Conservation (phyloP, 441 rosid species). For the Gossypium davidsonii region DNA sequence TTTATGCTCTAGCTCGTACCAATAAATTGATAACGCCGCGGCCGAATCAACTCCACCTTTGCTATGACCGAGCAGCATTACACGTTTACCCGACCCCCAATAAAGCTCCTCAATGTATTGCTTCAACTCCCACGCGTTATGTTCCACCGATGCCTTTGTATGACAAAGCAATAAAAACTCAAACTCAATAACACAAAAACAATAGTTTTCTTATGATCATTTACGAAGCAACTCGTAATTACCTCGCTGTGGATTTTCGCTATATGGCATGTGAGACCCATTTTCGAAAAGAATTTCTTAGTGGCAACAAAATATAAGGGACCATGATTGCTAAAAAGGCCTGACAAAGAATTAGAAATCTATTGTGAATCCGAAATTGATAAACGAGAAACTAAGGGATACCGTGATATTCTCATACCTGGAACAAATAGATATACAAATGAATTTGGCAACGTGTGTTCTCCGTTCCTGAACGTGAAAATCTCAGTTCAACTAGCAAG, state of each 20-base stretch:
- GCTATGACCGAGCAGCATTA: slow-evolving; percentile 72
- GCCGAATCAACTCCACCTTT: slow-evolving; percentile 75
- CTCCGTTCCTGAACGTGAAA: slow-evolving; percentile 45
- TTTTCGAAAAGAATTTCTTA: slow-evolving; percentile 55
- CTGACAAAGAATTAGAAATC: slow-evolving; percentile 27
- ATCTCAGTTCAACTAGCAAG: not conserved
- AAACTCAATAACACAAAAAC: slow-evolving; percentile 1
- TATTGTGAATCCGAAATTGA: not conserved
- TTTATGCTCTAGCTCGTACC: slow-evolving; percentile 46
- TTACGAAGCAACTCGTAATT: slow-evolving; percentile 9
- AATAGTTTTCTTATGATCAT: not conserved
- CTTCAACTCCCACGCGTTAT: slow-evolving; percentile 61
- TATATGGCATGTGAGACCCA: slow-evolving; percentile 63
- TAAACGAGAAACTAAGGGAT: not conserved
- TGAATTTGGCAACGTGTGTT: slow-evolving; percentile 47
- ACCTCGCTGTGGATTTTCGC: slow-evolving; percentile 74
- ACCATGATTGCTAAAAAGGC: slow-evolving; percentile 67
- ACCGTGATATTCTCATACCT: slow-evolving; percentile 27
- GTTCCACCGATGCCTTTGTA: slow-evolving; percentile 60
- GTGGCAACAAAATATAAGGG: slow-evolving; percentile 65
- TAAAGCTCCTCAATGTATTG: slow-evolving; percentile 67
- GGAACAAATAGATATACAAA: slow-evolving; percentile 64
- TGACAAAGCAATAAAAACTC: slow-evolving; percentile 9
- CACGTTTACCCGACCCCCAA: slow-evolving; percentile 67
- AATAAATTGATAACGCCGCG: slow-evolving; percentile 55